Evolutionary conservation across 2,329 filamentous ascomycete genomes (phyloP).

Genomic region (Blastomyces gilchristii): DNA sequence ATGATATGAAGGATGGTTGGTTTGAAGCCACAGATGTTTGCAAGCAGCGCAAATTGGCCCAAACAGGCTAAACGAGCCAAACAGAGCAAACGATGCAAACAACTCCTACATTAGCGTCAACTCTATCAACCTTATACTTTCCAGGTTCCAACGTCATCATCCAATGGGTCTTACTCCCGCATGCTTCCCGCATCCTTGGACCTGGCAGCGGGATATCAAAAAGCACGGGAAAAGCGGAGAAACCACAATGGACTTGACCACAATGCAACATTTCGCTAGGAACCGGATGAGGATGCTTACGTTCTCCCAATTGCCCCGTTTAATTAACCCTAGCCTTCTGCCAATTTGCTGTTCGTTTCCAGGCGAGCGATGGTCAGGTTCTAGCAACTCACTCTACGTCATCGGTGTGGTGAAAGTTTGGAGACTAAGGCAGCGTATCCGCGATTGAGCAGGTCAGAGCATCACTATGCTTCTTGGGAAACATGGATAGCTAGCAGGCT

Average conservation of each 20-base stretch:
- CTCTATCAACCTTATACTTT: constrained; percentile 4
- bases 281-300: not conserved
- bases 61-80: constrained; percentile 5
- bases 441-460: not conserved
- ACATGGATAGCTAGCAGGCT: not conserved
- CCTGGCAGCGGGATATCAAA: not conserved
- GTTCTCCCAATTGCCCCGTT: not conserved
- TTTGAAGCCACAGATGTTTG: not conserved
- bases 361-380: not conserved
- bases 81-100: constrained; percentile 15
- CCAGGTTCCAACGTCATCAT: constrained; percentile 12
- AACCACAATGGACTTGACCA: not conserved
- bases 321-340: not conserved
- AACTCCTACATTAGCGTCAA: constrained; percentile 11
- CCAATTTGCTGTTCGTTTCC: not conserved
- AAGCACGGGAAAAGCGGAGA: not conserved
- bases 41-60: constrained; percentile 11
- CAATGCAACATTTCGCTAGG: not conserved
- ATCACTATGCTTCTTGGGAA: not conserved
- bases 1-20: not conserved
- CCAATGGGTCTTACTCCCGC: too few species aligned
- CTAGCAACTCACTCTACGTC: not conserved
- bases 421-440: not conserved
- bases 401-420: not conserved
- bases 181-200: too few species aligned